phyloP scores from a whole-genome alignment of 1,139 yeast species.

The Blastobotrys apis region DNA sequence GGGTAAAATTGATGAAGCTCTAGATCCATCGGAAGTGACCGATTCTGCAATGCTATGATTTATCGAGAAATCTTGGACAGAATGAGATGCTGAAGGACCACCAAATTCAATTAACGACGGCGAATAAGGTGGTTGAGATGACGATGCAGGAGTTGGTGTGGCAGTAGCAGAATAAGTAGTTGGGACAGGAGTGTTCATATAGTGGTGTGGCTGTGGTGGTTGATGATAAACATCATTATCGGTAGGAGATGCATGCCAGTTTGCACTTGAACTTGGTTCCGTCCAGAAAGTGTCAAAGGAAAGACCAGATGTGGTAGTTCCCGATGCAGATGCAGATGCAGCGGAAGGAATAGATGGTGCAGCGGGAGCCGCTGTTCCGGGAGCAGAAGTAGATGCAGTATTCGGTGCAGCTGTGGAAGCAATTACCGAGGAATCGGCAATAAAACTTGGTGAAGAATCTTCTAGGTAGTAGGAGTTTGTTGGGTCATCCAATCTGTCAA shows the following conservation, averaged over 20 bases:
- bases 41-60: no score
- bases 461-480: not conserved
- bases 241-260: constrained; percentile 7
- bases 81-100: no score
- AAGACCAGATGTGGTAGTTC: not conserved
- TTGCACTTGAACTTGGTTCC: no score
- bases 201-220: not conserved
- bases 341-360: not conserved
- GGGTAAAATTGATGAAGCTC: not conserved
- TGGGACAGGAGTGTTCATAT: not conserved
- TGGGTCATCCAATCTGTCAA: not conserved
- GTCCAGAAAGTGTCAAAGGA: not conserved
- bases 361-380: not conserved
- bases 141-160: constrained; percentile 6
- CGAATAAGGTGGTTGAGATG: not conserved
- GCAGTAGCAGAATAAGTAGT: not conserved
- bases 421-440: not conserved
- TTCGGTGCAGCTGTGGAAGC: not conserved
- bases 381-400: not conserved
- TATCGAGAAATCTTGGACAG: no score
- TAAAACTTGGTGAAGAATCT: not conserved
- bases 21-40: constrained; percentile 1
- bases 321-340: not conserved
- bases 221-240: not conserved
- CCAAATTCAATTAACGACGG: no score